Percentiles rank a stretch among this genome's conserved stretches.
These are phyloP conservation scores for Metschnikowia santaceciliae DNA, from an alignment of 805 yeast species.

Conservation along the genomic window DNA sequence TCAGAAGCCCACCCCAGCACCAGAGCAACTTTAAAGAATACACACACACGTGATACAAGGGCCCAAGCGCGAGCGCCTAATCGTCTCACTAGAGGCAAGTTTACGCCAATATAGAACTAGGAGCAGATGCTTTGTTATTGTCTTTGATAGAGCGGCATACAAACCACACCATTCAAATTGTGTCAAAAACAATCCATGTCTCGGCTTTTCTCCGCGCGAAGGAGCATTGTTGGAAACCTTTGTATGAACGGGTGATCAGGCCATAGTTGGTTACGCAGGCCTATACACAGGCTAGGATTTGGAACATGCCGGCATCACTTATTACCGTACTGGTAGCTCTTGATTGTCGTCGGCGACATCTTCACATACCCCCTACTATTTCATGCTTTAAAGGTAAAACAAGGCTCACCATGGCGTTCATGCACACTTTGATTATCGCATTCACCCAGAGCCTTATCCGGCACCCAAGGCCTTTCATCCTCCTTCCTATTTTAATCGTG, in stretches of 20 bases:
- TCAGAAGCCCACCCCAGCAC: neutral
- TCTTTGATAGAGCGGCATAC: neutral
- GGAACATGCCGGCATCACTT: conserved; percentile 1
- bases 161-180: neutral
- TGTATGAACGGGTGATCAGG: neutral
- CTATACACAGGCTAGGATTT: neutral
- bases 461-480: conserved; percentile 26
- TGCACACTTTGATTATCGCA: conserved; percentile 15
- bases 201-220: neutral
- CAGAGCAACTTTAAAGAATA: neutral
- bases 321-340: neutral
- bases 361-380: neutral
- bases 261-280: neutral
- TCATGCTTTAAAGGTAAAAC: neutral
- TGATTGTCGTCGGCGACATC: neutral
- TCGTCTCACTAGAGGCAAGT: neutral
- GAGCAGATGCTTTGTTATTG: neutral
- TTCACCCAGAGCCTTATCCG: conserved; percentile 20
- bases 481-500: conserved; percentile 28
- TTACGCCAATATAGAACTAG: neutral
- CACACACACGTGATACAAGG: neutral
- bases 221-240: neutral
- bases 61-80: neutral
- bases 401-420: neutral
- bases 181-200: neutral